Evolutionary conservation across 2,329 filamentous ascomycete genomes (phyloP).

Genomic region (Verticillium klebahnii): DNA sequence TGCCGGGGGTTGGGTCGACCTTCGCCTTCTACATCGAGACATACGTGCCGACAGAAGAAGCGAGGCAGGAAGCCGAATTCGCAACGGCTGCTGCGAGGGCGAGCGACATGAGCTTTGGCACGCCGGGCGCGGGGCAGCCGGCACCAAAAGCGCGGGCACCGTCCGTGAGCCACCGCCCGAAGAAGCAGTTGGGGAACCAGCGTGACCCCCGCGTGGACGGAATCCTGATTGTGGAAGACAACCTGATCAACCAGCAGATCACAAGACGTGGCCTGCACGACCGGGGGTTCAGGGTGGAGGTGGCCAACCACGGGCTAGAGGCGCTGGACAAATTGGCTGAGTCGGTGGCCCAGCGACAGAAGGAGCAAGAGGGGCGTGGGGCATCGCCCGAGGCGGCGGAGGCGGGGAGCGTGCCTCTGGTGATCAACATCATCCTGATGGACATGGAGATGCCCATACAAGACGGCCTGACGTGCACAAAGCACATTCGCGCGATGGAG

Average conservation of each 20-base stretch:
- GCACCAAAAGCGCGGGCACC: neutral
- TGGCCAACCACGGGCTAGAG: slow-evolving; percentile 54
- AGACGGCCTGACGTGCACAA: slow-evolving; percentile 64
- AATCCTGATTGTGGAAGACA: slow-evolving; percentile 56
- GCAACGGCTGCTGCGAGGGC: slow-evolving; percentile 21
- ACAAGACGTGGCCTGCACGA: slow-evolving; percentile 45
- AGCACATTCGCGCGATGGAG: slow-evolving; percentile 59
- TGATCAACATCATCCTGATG: slow-evolving; percentile 64
- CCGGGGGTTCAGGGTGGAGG: slow-evolving; percentile 44
- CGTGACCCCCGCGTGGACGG: slow-evolving; percentile 26
- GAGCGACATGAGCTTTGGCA: neutral
- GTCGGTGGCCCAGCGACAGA: slow-evolving; percentile 16
- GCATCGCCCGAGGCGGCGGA: slow-evolving; percentile 4
- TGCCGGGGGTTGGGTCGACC: slow-evolving; percentile 64
- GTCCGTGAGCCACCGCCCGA: neutral
- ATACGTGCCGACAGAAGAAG: slow-evolving; percentile 32
- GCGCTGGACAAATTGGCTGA: slow-evolving; percentile 43
- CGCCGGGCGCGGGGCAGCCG: neutral
- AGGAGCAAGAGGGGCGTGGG: neutral
- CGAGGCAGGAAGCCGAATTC: slow-evolving; percentile 35
- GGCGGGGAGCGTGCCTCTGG: slow-evolving; percentile 16
- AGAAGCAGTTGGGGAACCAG: neutral
- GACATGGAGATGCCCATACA: slow-evolving; percentile 74
- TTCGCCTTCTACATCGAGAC: slow-evolving; percentile 73
- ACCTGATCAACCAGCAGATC: slow-evolving; percentile 56